phyloP scores from a whole-genome alignment of 1,139 yeast species.

The Kodamaea sp. region DNA sequence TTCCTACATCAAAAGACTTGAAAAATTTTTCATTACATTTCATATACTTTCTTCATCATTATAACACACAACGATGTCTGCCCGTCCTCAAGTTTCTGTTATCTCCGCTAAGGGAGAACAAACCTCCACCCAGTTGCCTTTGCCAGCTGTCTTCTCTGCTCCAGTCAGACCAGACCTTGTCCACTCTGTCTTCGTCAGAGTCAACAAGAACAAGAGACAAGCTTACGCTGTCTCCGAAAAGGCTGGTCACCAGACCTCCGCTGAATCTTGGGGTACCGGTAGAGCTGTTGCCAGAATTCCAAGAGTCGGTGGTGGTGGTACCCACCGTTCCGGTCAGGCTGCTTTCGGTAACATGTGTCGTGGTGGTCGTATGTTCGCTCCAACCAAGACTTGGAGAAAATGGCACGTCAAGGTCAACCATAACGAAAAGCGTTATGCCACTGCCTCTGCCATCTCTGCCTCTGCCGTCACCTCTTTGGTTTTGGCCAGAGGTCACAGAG shows the following conservation, averaged over 20 bases:
- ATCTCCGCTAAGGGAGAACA: conserved; percentile 86
- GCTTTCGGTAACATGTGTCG: conserved; percentile 99
- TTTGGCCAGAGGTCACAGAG: conserved; percentile 99
- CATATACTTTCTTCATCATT: conserved; percentile 27
- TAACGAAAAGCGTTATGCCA: conserved; percentile 99
- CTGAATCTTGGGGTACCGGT: conserved; percentile 99
- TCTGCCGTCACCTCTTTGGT: conserved; percentile 98
- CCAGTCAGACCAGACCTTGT: conserved; percentile 99
- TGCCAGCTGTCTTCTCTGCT: conserved; percentile 99
- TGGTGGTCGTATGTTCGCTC: conserved; percentile 99
- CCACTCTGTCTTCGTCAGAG: conserved; percentile 97
- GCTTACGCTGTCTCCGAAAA: conserved; percentile 99
- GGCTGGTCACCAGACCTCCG: conserved; percentile 99
- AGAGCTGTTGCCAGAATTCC: conserved; percentile 99
- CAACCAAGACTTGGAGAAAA: conserved; percentile 99
- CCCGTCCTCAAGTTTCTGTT: conserved; percentile 97
- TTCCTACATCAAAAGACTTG: background rate
- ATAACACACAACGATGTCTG: conserved; percentile 53
- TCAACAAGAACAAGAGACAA: conserved; percentile 99
- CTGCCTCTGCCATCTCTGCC: conserved; percentile 99
- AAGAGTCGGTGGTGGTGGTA: conserved; percentile 99
- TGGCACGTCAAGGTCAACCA: conserved; percentile 99
- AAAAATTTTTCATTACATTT: conserved; percentile 24
- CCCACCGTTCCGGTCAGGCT: conserved; percentile 99
- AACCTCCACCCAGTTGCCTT: conserved; percentile 80